phyloP scores from a whole-genome alignment of 2,329 filamentous ascomycete species.

The Fusarium domesticum region DNA sequence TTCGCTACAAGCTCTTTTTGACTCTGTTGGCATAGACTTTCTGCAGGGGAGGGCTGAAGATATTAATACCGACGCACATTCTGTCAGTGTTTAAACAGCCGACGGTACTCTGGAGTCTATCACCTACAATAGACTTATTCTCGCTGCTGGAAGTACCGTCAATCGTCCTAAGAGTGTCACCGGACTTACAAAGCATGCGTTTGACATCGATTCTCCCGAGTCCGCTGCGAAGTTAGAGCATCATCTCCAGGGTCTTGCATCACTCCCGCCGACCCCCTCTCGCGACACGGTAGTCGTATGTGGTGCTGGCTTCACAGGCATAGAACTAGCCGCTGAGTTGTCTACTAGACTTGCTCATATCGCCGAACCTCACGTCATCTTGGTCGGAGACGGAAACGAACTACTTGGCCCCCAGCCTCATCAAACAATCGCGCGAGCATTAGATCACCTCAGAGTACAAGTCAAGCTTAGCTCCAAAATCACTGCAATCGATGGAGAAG shows the following conservation, averaged over 20 bases:
- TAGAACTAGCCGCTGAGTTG: constrained; percentile 33
- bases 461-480: constrained; percentile 30
- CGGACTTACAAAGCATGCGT: constrained; percentile 34
- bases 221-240: constrained; percentile 27
- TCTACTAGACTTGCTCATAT: constrained; percentile 23
- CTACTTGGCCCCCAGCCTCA: constrained; percentile 35
- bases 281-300: constrained; percentile 37
- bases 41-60: constrained; percentile 19
- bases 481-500: constrained; percentile 19
- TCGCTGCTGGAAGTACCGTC: constrained; percentile 37
- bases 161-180: constrained; percentile 21
- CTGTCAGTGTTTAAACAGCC: constrained; percentile 8
- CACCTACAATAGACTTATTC: constrained; percentile 34
- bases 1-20: constrained; percentile 24
- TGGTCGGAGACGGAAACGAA: constrained; percentile 30
- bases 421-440: constrained; percentile 31
- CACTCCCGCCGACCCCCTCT: constrained; percentile 18
- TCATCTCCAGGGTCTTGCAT: constrained; percentile 26
- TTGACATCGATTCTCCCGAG: constrained; percentile 34
- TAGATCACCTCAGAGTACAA: constrained; percentile 30
- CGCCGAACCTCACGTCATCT: constrained; percentile 14
- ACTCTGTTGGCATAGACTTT: constrained; percentile 26
- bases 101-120: constrained; percentile 1
- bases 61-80: constrained; percentile 19
- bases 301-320: constrained; percentile 37